Evolutionary conservation across 2,329 filamentous ascomycete genomes (phyloP).

Genomic region (Neofusicoccum laricinum): DNA sequence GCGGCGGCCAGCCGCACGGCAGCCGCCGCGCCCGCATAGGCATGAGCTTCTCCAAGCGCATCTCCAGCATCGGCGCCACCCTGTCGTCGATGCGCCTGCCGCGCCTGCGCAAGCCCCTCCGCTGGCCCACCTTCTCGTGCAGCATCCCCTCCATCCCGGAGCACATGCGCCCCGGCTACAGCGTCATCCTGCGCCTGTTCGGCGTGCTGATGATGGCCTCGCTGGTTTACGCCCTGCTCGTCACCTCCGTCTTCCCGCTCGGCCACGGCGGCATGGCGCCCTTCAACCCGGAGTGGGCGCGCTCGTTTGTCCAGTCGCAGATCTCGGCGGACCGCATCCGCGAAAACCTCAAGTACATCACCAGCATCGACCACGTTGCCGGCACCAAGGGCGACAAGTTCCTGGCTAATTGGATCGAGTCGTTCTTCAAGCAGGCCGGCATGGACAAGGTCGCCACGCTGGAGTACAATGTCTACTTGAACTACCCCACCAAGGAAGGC

Average conservation of each 20-base stretch:
- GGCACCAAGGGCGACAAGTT: constrained; percentile 92
- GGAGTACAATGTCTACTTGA: constrained; percentile 76
- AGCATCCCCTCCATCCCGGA: constrained; percentile 45
- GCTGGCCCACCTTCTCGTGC: constrained; percentile 26
- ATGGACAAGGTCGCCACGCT: constrained; percentile 76
- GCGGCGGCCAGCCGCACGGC: constrained; percentile 29
- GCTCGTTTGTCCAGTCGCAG: constrained; percentile 68
- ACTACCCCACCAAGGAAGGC: constrained; percentile 78
- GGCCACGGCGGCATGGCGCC: constrained; percentile 64
- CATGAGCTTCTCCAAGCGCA: constrained; percentile 54
- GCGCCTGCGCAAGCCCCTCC: constrained; percentile 26
- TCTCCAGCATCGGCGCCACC: constrained; percentile 55
- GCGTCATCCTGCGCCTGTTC: constrained; percentile 70
- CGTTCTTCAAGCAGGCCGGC: constrained; percentile 67
- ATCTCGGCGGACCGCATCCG: constrained; percentile 64
- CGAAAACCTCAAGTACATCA: constrained; percentile 73
- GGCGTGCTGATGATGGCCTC: constrained; percentile 73
- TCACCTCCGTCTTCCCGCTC: constrained; percentile 77
- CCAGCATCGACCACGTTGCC: constrained; percentile 82
- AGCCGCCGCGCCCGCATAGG: constrained; percentile 27
- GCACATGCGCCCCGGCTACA: constrained; percentile 52
- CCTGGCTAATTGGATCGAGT: constrained; percentile 79
- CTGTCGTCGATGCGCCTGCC: constrained; percentile 55
- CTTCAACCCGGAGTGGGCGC: constrained; percentile 81
- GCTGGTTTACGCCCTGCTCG: constrained; percentile 80